Base-by-base conservation (phyloP, 2,329 filamentous ascomycete genomes). In the Botrytis galanthina region DNA sequence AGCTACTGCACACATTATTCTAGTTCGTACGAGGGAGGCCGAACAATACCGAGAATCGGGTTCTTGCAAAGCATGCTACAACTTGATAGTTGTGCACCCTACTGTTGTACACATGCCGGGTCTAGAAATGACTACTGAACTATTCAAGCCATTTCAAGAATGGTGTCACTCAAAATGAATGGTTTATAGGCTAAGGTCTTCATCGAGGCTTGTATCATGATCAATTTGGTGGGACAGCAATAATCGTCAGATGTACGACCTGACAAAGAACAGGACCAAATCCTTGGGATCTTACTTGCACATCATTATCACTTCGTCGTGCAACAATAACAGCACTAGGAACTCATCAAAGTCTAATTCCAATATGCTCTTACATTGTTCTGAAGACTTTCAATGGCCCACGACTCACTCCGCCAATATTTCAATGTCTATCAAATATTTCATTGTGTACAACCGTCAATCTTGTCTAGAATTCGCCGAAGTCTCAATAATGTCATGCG, bases 211-310 rank as follows among this genome's bases (percentile, higher is more conserved):
- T 26, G 71, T 61, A 73, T 62, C 54, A 69, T 42, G n/a, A 48
- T 60, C 39, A 60, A 20, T 51, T 69, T 29, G n/a, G 71, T 61
- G 57, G 71, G 51, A 69, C 37, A 60, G 39, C 63, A 51, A 73
- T 61, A 73, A n/a, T 73, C 54, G 42, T 61, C 71, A 72, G 62
- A 69, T 69, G 63, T 73, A 44, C 48, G 54, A 69, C 71, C 59
- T 32, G 71, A 69, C 63, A 69, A 44, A 69, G 54, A 42, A 69
- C 63, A 20, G 71, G 42, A 61, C 71, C 63, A 69, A 73, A 39
- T 69, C 66, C 71, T 61, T 61, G 71, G 71, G 71, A 69, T 73
- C 71, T 60, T 42, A 39, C 66, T 32, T 61, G 48, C 66, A 69
- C 66, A 32, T 54, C 48, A 32, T 54, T 54, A 69, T 57, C 37